Percentiles rank a stretch among this genome's conserved stretches.
Conservation (phyloP, 2,329 filamentous ascomycete genomes). For the Hymenoscyphus repandus region DNA sequence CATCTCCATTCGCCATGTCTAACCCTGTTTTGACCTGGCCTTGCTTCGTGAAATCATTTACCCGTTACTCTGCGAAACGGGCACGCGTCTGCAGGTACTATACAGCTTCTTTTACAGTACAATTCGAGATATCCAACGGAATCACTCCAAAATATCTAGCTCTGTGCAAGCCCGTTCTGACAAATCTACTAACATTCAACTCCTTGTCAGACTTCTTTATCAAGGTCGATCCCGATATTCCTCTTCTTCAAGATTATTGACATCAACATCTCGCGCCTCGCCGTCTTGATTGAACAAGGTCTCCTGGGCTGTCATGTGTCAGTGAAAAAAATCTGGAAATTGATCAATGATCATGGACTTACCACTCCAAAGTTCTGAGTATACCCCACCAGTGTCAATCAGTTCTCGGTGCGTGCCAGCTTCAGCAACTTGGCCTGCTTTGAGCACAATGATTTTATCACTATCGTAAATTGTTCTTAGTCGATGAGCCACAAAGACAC, state of each 20-base stretch:
- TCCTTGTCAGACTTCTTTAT: conserved; percentile 1
- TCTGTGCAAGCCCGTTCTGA: no score
- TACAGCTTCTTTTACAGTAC: neutral
- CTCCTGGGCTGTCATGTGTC: conserved; percentile 50
- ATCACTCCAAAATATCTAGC: neutral
- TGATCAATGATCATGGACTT: conserved; percentile 32
- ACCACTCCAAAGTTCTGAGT: conserved; percentile 88
- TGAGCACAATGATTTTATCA: conserved; percentile 86
- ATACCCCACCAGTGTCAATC: conserved; percentile 72
- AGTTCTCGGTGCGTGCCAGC: conserved; percentile 81
- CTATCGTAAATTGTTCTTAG: conserved; percentile 91
- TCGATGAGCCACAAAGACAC: conserved; percentile 90
- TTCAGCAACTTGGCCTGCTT: conserved; percentile 80
- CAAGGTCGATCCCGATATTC: conserved; percentile 11
- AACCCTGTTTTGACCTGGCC: no score
- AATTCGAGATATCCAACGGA: neutral
- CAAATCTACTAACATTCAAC: neutral
- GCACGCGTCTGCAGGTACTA: no score
- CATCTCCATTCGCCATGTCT: no score
- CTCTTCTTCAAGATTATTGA: conserved; percentile 14
- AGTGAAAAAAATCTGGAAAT: conserved; percentile 12
- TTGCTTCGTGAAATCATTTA: no score
- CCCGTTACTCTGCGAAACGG: no score
- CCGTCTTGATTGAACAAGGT: conserved; percentile 49
- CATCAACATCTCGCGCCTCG: conserved; percentile 33